phyloP scores from a whole-genome alignment of 2,329 filamentous ascomycete genomes.

The Aspergillus caelatus region DNA sequence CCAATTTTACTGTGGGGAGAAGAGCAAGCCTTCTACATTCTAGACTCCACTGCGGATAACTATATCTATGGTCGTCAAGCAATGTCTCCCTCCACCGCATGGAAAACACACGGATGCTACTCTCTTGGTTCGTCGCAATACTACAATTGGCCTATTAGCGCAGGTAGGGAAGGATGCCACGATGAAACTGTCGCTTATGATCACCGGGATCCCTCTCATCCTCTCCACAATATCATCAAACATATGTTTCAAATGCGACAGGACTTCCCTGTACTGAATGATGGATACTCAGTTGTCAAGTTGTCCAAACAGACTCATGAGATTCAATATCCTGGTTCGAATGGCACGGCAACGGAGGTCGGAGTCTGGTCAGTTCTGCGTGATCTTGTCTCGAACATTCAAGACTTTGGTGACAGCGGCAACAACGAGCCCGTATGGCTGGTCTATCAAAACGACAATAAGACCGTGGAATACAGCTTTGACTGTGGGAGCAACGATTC shows the following conservation, averaged over 20 bases:
- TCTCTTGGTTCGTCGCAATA: conserved; percentile 59
- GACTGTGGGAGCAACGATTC: conserved; percentile 56
- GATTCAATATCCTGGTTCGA: conserved; percentile 56
- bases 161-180: conserved; percentile 57
- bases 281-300: conserved; percentile 59
- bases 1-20: conserved; percentile 66
- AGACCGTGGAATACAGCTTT: conserved; percentile 57
- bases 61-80: conserved; percentile 68
- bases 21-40: conserved; percentile 66
- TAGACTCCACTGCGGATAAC: conserved; percentile 66
- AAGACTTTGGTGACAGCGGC: conserved; percentile 50
- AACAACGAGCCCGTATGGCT: conserved; percentile 52
- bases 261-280: conserved; percentile 60
- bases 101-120: conserved; percentile 69
- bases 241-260: conserved; percentile 63
- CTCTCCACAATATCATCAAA: conserved; percentile 63
- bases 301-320: conserved; percentile 60
- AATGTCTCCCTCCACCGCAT: conserved; percentile 64
- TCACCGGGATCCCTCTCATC: conserved; percentile 65
- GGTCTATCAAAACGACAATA: conserved; percentile 51
- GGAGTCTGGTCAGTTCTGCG: conserved; percentile 65
- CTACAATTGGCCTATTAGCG: conserved; percentile 59
- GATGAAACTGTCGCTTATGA: conserved; percentile 62
- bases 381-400: conserved; percentile 52
- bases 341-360: conserved; percentile 56